phyloP scores from a whole-genome alignment of 2,329 filamentous ascomycete species.

The Magnaporthales sp. region DNA sequence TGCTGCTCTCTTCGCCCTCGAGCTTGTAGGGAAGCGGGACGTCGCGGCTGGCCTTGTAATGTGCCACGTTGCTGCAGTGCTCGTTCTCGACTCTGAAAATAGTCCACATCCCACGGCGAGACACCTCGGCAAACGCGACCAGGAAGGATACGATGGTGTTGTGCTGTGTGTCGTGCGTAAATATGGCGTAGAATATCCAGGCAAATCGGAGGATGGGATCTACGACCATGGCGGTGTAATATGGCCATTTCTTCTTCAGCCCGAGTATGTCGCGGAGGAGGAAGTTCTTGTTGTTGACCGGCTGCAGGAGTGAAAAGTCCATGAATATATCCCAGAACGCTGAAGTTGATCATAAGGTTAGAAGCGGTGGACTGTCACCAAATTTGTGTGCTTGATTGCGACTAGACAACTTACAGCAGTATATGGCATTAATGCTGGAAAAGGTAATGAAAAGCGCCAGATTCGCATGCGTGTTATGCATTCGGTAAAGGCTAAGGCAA shows the following conservation, averaged over 20 bases:
- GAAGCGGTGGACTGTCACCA: neutral
- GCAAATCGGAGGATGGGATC: slow-evolving; percentile 84
- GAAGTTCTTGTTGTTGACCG: slow-evolving; percentile 51
- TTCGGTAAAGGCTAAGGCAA: slow-evolving; percentile 73
- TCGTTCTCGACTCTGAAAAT: slow-evolving; percentile 96
- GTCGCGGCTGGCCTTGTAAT: slow-evolving; percentile 84
- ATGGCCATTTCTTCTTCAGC: slow-evolving; percentile 70
- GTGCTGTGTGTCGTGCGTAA: slow-evolving; percentile 70
- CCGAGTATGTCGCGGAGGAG: slow-evolving; percentile 71
- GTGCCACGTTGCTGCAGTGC: slow-evolving; percentile 83
- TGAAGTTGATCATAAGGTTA: slow-evolving; percentile 16
- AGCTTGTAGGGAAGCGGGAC: slow-evolving; percentile 75
- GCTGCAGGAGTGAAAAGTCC: slow-evolving; percentile 89
- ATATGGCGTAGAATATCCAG: slow-evolving; percentile 91
- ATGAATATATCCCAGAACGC: slow-evolving; percentile 90
- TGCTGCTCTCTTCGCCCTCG: slow-evolving; percentile 19
- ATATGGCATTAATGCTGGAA: slow-evolving; percentile 73
- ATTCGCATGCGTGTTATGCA: slow-evolving; percentile 46
- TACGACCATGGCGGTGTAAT: slow-evolving; percentile 76
- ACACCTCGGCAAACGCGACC: slow-evolving; percentile 69
- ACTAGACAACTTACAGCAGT: slow-evolving; percentile 52
- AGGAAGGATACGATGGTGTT: slow-evolving; percentile 74
- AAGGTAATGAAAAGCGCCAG: slow-evolving; percentile 72
- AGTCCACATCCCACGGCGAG: slow-evolving; percentile 83
- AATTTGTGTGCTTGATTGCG: neutral